A percentile compares a stretch with the other conserved stretches of the same genome.
Conservation (phyloP, 768 basidiomycete species). For the Phylloporus sp. region DNA sequence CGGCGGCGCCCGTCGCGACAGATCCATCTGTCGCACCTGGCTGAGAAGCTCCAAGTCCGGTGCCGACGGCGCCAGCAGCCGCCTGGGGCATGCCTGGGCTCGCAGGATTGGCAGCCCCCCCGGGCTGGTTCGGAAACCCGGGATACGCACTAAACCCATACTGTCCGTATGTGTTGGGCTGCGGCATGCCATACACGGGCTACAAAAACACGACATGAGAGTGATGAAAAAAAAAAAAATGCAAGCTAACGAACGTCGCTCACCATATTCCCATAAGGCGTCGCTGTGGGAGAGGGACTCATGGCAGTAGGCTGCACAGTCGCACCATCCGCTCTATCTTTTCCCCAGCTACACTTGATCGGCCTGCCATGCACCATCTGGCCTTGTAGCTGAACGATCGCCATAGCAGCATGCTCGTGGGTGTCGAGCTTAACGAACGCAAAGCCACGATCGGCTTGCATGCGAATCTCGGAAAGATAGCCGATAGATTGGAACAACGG, state of each 20-base stretch:
- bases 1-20: conserved; percentile 43
- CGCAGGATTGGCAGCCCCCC: conserved; percentile 43
- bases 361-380: conserved; percentile 96
- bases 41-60: conserved; percentile 50
- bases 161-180: conserved; percentile 67
- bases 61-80: conserved; percentile 49
- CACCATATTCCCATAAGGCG: conserved; percentile 81
- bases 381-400: conserved; percentile 94
- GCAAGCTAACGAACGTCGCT: not conserved
- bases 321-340: conserved; percentile 79
- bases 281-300: conserved; percentile 55
- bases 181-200: conserved; percentile 91
- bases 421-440: conserved; percentile 99
- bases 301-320: conserved; percentile 46
- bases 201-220: conserved; percentile 25
- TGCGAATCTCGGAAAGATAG: conserved; percentile 96
- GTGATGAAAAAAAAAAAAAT: not conserved
- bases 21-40: conserved; percentile 53
- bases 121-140: conserved; percentile 59
- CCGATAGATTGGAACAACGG: conserved; percentile 98
- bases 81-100: conserved; percentile 52
- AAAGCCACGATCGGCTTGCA: conserved; percentile 98
- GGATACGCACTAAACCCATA: conserved; percentile 74
- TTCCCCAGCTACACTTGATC: conserved; percentile 99
- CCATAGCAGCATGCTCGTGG: conserved; percentile 97